phyloP scores from a whole-genome alignment of 2,329 filamentous ascomycete genomes.

The Coniochaeta ligniaria region DNA sequence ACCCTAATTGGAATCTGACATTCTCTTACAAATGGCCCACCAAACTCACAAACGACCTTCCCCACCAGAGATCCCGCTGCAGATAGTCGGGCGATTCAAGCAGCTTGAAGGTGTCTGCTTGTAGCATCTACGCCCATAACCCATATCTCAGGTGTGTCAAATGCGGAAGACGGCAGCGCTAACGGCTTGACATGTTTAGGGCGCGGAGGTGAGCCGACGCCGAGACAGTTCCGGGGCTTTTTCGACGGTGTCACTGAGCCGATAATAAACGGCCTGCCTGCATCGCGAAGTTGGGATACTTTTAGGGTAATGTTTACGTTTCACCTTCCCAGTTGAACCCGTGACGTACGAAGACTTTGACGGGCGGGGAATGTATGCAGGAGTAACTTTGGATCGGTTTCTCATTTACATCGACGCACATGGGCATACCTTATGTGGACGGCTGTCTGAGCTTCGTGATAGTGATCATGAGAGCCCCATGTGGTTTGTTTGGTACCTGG shows the following conservation, averaged over 20 bases:
- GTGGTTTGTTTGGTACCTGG: too few relatives aligned
- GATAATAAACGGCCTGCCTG: background rate
- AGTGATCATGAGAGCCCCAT: background rate
- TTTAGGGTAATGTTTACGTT: constrained; percentile 1
- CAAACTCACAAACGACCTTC: background rate
- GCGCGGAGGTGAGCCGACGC: background rate
- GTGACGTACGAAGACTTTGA: background rate
- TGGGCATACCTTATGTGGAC: background rate
- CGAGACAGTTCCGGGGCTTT: background rate
- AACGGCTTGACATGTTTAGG: background rate
- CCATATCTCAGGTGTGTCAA: too few relatives aligned
- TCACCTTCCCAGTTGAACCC: background rate
- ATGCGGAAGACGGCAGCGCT: background rate
- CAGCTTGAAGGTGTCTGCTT: too few relatives aligned
- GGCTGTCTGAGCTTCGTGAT: background rate
- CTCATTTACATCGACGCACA: background rate
- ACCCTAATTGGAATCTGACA: background rate
- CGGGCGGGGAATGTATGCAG: background rate
- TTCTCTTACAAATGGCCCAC: background rate
- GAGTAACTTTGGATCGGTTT: background rate
- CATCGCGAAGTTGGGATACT: background rate
- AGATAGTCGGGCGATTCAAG: too few relatives aligned
- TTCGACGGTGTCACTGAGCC: background rate
- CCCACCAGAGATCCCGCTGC: background rate
- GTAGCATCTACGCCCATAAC: too few relatives aligned